These are phyloP conservation scores for Corymbia calophylla DNA, from an alignment of 441 rosid species.

Conservation along the genomic window DNA sequence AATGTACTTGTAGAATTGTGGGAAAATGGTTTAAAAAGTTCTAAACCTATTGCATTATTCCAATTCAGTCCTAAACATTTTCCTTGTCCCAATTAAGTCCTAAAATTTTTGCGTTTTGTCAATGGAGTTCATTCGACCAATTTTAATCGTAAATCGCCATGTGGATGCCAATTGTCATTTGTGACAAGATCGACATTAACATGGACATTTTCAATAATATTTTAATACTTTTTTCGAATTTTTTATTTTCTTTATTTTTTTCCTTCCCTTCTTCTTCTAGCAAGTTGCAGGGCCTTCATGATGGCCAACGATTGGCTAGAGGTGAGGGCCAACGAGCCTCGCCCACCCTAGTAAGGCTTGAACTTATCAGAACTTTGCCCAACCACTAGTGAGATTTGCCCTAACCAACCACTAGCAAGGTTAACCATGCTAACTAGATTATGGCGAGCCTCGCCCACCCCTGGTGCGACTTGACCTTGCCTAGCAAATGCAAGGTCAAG, in stretches of 20 bases:
- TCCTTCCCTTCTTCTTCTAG: neutral
- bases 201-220: too few species aligned
- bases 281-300: rapidly evolving
- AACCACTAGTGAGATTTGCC: neutral
- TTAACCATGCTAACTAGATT: neutral
- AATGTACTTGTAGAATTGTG: too few species aligned
- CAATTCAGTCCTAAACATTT: too few species aligned
- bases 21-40: too few species aligned
- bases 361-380: neutral
- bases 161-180: neutral
- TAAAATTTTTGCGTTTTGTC: too few species aligned
- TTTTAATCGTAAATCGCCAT: too few species aligned
- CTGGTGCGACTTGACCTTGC: neutral
- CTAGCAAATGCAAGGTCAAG: neutral
- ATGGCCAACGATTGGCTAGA: neutral
- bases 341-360: rapidly evolving
- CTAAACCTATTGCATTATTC: too few species aligned
- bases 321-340: neutral
- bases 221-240: too few species aligned
- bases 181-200: neutral
- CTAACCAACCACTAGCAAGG: neutral
- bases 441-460: neutral
- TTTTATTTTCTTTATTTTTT: too few species aligned
- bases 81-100: too few species aligned
- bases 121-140: too few species aligned